phyloP scores from a whole-genome alignment of 495 filamentous ascomycete genomes.

The Chaetomium cochliodes region DNA sequence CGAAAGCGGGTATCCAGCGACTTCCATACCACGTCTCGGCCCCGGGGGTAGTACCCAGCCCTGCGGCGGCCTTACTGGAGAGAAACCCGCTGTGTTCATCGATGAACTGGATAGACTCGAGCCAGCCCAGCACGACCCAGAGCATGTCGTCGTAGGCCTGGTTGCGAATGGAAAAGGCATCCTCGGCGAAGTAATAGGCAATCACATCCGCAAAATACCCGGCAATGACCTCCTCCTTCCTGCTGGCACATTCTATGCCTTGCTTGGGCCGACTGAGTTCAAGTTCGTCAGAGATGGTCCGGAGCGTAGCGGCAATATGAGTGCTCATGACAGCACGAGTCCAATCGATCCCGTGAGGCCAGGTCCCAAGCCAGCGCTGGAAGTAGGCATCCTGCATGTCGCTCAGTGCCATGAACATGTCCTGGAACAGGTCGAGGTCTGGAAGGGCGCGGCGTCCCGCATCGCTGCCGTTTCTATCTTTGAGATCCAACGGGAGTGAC shows the following conservation, averaged over 20 bases:
- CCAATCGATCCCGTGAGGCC: conserved; percentile 91
- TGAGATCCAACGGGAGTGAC: neutral
- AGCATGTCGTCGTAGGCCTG: conserved; percentile 96
- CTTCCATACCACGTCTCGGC: conserved; percentile 65
- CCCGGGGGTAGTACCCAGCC: neutral
- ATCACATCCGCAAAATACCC: conserved; percentile 75
- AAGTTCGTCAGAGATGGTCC: conserved; percentile 55
- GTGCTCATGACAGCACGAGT: conserved; percentile 85
- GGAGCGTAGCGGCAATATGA: conserved; percentile 67
- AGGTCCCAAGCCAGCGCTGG: conserved; percentile 71
- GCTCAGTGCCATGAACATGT: conserved; percentile 60
- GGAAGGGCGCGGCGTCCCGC: neutral
- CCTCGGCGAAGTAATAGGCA: conserved; percentile 83
- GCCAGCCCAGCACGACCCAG: conserved; percentile 93
- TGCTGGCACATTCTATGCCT: conserved; percentile 42
- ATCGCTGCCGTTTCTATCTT: neutral
- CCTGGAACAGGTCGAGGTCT: conserved; percentile 36
- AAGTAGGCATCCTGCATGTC: conserved; percentile 80
- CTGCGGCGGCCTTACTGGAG: neutral
- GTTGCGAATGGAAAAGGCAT: conserved; percentile 68
- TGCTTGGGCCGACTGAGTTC: conserved; percentile 23
- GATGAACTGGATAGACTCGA: conserved; percentile 78
- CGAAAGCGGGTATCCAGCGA: conserved; percentile 74
- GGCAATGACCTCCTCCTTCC: conserved; percentile 68
- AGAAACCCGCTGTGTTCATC: conserved; percentile 48